Evolutionary conservation across 495 filamentous ascomycete genomes (phyloP).

Genomic region (Penicillium cinerascens): DNA sequence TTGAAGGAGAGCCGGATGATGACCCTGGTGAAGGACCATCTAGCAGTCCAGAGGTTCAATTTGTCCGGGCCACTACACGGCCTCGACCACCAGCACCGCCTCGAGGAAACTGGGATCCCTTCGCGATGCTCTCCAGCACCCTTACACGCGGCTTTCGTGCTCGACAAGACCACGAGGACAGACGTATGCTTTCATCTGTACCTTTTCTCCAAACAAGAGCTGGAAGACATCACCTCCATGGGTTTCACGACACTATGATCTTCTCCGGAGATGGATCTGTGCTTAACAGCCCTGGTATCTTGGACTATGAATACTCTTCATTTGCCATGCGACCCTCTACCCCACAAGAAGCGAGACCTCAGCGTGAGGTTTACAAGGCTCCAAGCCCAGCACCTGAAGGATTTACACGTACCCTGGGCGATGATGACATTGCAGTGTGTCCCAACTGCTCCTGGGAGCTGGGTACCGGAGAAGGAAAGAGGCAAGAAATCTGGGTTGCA

Average conservation of each 20-base stretch:
- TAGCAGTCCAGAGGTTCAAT: slow-evolving; percentile 39
- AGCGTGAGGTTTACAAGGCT: slow-evolving; percentile 53
- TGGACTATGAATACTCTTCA: slow-evolving; percentile 18
- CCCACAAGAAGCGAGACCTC: slow-evolving; percentile 21
- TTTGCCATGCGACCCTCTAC: slow-evolving; percentile 22
- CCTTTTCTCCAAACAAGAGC: neutral
- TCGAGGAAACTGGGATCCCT: neutral
- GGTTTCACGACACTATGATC: neutral
- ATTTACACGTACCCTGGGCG: slow-evolving; percentile 60
- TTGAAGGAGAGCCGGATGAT: slow-evolving; percentile 25
- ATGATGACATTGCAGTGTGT: slow-evolving; percentile 64
- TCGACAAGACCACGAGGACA: neutral
- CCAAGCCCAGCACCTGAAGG: slow-evolving; percentile 57
- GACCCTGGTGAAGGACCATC: slow-evolving; percentile 19
- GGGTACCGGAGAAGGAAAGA: slow-evolving; percentile 53
- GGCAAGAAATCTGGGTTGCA: slow-evolving; percentile 69
- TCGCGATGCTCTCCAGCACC: neutral
- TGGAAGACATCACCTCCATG: neutral
- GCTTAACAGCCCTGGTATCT: neutral
- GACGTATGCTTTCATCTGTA: neutral
- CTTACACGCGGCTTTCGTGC: neutral
- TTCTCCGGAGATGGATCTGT: neutral
- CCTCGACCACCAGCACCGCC: slow-evolving; percentile 4
- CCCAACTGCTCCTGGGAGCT: slow-evolving; percentile 70
- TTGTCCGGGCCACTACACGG: slow-evolving; percentile 28